Percentiles rank a stretch among this genome's conserved stretches.
Evolutionary conservation across 495 filamentous ascomycete species (phyloP).

Genomic region (Letharia columbiana): DNA sequence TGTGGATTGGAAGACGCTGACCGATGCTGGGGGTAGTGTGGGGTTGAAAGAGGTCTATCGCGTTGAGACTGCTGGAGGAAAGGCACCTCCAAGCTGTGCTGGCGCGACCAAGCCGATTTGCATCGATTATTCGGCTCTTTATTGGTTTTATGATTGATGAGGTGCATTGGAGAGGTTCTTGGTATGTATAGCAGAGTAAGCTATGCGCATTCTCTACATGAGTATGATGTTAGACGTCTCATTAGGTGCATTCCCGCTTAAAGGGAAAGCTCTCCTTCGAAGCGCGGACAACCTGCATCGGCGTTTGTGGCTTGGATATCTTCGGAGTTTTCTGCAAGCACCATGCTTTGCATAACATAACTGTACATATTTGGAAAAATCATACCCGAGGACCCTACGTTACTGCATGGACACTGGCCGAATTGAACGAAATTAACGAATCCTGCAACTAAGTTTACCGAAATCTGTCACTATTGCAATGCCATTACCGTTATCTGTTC

Average conservation of each 20-base stretch:
- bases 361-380: slow-evolving; percentile 1
- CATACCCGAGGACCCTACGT: background rate
- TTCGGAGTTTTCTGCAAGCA: background rate
- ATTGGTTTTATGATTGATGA: slow-evolving; percentile 55
- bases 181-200: background rate
- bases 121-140: slow-evolving; percentile 60
- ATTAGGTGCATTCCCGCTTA: background rate
- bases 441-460: background rate
- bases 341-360: background rate
- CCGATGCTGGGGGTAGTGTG: slow-evolving; percentile 37
- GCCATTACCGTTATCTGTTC: background rate
- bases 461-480: background rate
- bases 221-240: background rate
- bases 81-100: slow-evolving; percentile 39
- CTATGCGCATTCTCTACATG: background rate
- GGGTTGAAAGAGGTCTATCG: slow-evolving; percentile 54
- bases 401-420: background rate
- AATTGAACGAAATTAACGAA: slow-evolving; percentile 4
- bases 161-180: background rate
- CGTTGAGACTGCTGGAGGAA: slow-evolving; percentile 58
- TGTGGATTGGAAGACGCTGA: slow-evolving; percentile 58
- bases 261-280: background rate
- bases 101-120: slow-evolving; percentile 32
- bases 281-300: background rate
- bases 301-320: background rate